Evolutionary conservation across 805 yeast genomes (phyloP), one percentile per base, ranked within the genome.

Genomic region (Wickerhamiella sergipiensis): DNA sequence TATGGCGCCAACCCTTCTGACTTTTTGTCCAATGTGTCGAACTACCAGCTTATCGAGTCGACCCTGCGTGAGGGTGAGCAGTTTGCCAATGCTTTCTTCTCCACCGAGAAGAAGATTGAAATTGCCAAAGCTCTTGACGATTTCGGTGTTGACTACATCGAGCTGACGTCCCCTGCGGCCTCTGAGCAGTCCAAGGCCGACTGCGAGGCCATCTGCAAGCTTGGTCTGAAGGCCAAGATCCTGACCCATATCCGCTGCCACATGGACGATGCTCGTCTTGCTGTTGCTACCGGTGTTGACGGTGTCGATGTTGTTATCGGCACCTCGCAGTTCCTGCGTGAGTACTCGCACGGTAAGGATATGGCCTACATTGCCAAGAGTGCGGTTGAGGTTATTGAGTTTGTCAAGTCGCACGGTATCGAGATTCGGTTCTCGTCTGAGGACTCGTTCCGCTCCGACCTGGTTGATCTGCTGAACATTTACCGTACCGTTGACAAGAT

Each of bases 221-320:
- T 92, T 60, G 97, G 97, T 10, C 79, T 90, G 67, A 87, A 85
- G 72, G 90, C 97, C 57, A 90, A 92, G 74, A 87, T 92, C 57
- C 78, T 90, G 59, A 90, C 98, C 47, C 97, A 90, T 69, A 92
- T 92, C 60, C 80, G 97, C 71, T 90, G 98, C 71, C 97, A 90
- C 72, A 90, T 90, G 97, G 97, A 90, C 69, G 98, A 92, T 64
- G 98, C 97, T 52, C 78, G 83, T 62, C 85, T 92, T 53, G 98
- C 98, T 6, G 98, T 90, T 46, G 92, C 86, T 64, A 90, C 97
- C 40, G 97, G 98, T 67, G 98, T 92, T 50, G 97, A 92, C 67
- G 98, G 97, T 71, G 97, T 90, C 55, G 97, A 92, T 72, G 96
- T 90, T 52, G 97, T 90, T 53, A 90, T 90, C 69, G 97, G 97